Evolutionary conservation across 495 filamentous ascomycete genomes (phyloP), one percentile per base, ranked within the genome.

Genomic region (Aspergillus hancockii): DNA sequence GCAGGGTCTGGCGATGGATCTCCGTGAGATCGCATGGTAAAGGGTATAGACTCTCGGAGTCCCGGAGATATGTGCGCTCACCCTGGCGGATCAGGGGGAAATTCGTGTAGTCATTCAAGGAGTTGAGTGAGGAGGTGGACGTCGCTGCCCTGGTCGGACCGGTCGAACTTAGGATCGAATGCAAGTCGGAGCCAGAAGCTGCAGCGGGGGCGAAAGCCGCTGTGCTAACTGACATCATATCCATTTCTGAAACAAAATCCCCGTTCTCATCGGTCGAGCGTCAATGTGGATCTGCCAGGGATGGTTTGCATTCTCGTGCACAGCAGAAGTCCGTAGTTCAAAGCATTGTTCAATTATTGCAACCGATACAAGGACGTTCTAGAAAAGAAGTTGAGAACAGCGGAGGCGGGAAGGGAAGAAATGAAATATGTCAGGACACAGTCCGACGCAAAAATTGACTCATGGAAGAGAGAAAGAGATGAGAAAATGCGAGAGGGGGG

Each of bases 1-100:
- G 85, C 55, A 97, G 80, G 56, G 85, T 90, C 70, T 98, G 93
- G 45, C 93, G 82, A 69, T 96, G 91, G 59, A 96, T 80, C 73
- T 97, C 93, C 51, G 86, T 78, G 31, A 96, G 81, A 77, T 97
- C 93, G 74, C 90, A 89, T 57, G 93, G 93, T 16, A 98, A 76
- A 34, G 91, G 91, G 64, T 98, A 97, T 13, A 86, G 68, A 43
- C 89, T 77, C 14, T 85, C 83, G 22, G 82, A 79, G 65, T 97
- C 91, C 61, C 89, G 85, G 60, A 95, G 81, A 71, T 91, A 97
- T 38, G 86, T 88, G 38, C 92, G 87, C 50, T 91, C 91, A 68
- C 91, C 83, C 57, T 88, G 85, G 58, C 83, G 79, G 55, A 88
- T 79, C 69, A 93, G 90, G 4, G 90, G 87, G 56, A 80, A 81